Base-by-base conservation (phyloP, 1,284 basidiomycete genomes). In the Inonotus obliquus region DNA sequence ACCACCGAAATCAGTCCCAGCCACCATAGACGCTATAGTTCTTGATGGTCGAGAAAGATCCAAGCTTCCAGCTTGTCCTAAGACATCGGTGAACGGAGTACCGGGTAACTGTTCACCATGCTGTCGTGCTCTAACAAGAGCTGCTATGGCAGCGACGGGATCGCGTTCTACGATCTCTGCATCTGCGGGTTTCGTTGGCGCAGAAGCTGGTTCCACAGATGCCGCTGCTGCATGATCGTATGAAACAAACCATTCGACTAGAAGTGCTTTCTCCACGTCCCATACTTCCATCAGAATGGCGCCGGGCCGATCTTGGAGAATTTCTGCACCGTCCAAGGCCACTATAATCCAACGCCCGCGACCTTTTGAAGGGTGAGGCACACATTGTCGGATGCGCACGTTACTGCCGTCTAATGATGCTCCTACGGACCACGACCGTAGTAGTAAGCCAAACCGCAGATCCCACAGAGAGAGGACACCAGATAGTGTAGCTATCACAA, bases 381-480 rank as follows among this genome's bases (percentile, higher is more conserved):
- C 81, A 66, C 88, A 86, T 67, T 91, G 84, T 63, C 91, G 81
- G 25, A 94, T 82, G 17, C 83, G 79, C 2, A 78, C 80, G 13
- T 78, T 76, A 23, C 19, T 57, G 10, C 19, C 74, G 0, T 84
- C 82, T 11, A 81, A 77, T 0, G 86, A 77, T 10, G 79, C 78
- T n/a, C 85, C 86, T 0, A 87, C 86, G 65, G 86, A 84, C 96
- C 96, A 98, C 55, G 86, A 91, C 71, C 90, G 89, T 67, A 98
- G 77, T 5, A 91, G 76, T n/a, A 98, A 77, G 0, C 94, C 93
- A 67, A 98, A 98, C 1, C 96, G 86, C 56, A 95, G 82, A 75
- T 99, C 96, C 95, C 96, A 98, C 1, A 98, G 79, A 2, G 88
- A 86, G 6, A 98, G 76, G 9, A 88, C 82, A 4, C 96, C 96